Base-by-base conservation (phyloP, 2,329 filamentous ascomycete genomes). In the Fusarium phyllophilum region DNA sequence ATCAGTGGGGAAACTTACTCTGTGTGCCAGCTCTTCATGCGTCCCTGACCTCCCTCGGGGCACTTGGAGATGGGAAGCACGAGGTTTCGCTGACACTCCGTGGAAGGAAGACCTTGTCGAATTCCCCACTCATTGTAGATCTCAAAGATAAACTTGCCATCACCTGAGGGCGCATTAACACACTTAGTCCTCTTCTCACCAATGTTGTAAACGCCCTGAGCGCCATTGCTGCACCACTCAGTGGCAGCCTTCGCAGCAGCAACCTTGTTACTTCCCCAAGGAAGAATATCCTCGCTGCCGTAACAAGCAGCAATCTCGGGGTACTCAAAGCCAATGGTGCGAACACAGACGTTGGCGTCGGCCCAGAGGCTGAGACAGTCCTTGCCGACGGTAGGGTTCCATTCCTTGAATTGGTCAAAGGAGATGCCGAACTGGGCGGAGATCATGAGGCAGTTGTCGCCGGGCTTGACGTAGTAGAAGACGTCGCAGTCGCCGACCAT, bases 261-360 rank as follows among this genome's bases (percentile, higher is more conserved):
- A 9, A 29, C 24, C 29, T 67, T 59, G 65, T 75, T 67, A 22
- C 51, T 49, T 14, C 69, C 72, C 68, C 66, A 75, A 1, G 56
- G 56, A 1, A 42, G 9, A 15, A 48, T 9, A 6, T 38, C 5
- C 4, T 4, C 10, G 4, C 8, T 5, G 2, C 8, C 24, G 3
- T 34, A 70, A 5, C 73, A 75, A 4, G 38, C 42, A 15, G 62
- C 57, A 8, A 3, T 44, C 3, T 36, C 55, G 1, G 71, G 41
- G 20, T 70, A 61, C 14, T 46, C 22, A 12, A 60, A 70, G 8
- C 60, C 68, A 18, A 69, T 33, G 3, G 66, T 62, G 17, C 42
- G 66, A 0, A 56, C 57, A 8, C 69, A 72, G 0, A 51, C 68
- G 5, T 72, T 68, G 12, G 39, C 55, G 1, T 72, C 58, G 10